These are phyloP conservation scores for Datura wrightii DNA, from an alignment of 257 asterid species.

Conservation along the genomic window DNA sequence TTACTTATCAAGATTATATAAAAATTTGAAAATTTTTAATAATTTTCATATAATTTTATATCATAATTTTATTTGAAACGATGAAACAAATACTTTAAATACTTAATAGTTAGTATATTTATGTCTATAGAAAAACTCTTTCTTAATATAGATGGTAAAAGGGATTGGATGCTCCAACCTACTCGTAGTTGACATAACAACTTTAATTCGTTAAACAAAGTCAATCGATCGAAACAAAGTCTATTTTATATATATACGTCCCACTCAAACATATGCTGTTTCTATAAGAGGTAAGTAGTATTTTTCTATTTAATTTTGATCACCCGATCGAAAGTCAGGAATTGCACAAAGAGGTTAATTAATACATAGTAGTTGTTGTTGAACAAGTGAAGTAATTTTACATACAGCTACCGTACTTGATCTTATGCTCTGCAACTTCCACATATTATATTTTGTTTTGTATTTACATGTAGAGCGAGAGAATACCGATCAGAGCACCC, in stretches of 20 bases:
- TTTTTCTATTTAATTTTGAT: background rate
- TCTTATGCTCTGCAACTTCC: slow-evolving; percentile 23
- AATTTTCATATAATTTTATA: no score
- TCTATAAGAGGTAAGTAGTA: background rate
- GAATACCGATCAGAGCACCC: background rate
- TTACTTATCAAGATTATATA: no score
- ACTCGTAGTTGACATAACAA: background rate
- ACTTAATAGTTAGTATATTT: no score
- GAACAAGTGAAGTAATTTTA: background rate
- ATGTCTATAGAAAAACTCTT: background rate
- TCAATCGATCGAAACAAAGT: background rate
- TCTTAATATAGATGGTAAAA: background rate
- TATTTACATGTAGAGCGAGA: slow-evolving; percentile 29
- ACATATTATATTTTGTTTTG: background rate
- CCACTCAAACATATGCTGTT: background rate
- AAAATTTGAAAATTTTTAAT: no score
- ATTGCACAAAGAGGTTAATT: background rate
- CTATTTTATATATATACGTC: background rate
- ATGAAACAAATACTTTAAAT: no score
- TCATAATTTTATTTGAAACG: no score
- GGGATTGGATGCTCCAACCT: background rate
- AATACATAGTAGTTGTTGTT: background rate
- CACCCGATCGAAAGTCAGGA: background rate
- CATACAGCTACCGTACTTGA: background rate
- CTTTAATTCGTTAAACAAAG: background rate